A percentile compares a stretch with the other conserved stretches of the same genome.
These are phyloP conservation scores for Aspergillus quadricinctus DNA, from an alignment of 2,329 filamentous ascomycete species.

Conservation along the genomic window DNA sequence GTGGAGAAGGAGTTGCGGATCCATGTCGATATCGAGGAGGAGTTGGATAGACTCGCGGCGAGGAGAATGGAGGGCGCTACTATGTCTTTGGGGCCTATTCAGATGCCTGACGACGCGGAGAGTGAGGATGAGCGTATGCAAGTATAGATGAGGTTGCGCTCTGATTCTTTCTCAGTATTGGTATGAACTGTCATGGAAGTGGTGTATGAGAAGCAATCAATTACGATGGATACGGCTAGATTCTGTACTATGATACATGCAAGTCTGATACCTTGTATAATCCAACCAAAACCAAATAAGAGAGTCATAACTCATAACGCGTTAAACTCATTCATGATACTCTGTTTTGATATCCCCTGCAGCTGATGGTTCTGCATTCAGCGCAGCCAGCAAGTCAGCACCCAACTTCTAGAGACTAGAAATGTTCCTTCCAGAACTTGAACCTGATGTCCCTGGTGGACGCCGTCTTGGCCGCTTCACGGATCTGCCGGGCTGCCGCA, in stretches of 20 bases:
- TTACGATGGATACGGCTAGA: slow-evolving; percentile 1
- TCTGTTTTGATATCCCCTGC: background rate
- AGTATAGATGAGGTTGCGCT: slow-evolving; percentile 5
- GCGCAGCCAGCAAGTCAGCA: background rate
- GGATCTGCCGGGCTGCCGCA: slow-evolving; percentile 73
- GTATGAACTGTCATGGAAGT: background rate
- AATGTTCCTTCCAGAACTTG: slow-evolving; percentile 98
- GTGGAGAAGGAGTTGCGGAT: slow-evolving; percentile 59
- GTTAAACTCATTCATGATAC: background rate
- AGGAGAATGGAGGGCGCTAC: slow-evolving; percentile 12
- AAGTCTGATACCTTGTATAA: background rate
- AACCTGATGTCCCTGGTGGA: slow-evolving; percentile 79
- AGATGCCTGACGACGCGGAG: slow-evolving; percentile 29
- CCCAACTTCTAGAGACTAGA: slow-evolving; percentile 24
- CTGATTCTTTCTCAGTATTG: no score
- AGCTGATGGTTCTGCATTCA: background rate
- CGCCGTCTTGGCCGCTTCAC: slow-evolving; percentile 69
- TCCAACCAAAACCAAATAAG: background rate
- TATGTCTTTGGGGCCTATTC: slow-evolving; percentile 12
- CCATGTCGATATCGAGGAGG: slow-evolving; percentile 51
- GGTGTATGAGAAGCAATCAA: slow-evolving; percentile 1
- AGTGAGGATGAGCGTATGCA: slow-evolving; percentile 18
- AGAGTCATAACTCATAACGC: slow-evolving; percentile 22
- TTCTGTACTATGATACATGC: background rate
- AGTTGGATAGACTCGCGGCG: slow-evolving; percentile 31